Conservation (phyloP, 495 filamentous ascomycete species). For the Margaritispora aquatica region DNA sequence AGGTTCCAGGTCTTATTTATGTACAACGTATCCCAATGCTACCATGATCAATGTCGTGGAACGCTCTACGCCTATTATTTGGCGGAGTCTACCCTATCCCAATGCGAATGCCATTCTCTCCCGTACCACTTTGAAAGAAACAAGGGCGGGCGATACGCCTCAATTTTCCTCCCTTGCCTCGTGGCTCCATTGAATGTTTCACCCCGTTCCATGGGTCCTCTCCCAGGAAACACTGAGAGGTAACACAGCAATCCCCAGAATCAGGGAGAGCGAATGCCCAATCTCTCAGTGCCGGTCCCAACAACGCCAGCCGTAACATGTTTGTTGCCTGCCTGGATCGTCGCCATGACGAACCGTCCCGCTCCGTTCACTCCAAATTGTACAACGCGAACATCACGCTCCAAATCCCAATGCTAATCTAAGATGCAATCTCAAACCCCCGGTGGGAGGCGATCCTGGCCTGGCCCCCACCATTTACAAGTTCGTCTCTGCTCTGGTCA, state of each 20-base stretch:
- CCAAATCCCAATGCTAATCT: neutral
- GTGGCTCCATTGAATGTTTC: neutral
- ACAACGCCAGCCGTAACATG: neutral
- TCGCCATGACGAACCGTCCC: neutral
- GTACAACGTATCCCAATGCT: neutral
- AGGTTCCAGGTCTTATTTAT: too few species aligned
- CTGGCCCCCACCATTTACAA: neutral
- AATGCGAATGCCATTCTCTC: too few species aligned
- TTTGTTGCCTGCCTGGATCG: too few species aligned
- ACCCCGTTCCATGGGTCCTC: neutral
- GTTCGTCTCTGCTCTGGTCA: neutral
- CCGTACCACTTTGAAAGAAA: too few species aligned
- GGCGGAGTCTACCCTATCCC: neutral
- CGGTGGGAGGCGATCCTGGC: too few species aligned
- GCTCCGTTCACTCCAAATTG: too few species aligned
- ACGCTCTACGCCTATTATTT: neutral
- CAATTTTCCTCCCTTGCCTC: neutral
- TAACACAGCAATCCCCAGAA: neutral
- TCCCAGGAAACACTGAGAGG: too few species aligned
- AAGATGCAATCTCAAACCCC: too few species aligned
- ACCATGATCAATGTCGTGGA: neutral
- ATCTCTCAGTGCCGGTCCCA: neutral
- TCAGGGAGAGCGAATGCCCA: neutral
- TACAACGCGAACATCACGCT: neutral
- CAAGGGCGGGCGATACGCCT: neutral